phyloP scores from a whole-genome alignment of 2,329 filamentous ascomycete genomes.

The Herpotrichia juniperi region DNA sequence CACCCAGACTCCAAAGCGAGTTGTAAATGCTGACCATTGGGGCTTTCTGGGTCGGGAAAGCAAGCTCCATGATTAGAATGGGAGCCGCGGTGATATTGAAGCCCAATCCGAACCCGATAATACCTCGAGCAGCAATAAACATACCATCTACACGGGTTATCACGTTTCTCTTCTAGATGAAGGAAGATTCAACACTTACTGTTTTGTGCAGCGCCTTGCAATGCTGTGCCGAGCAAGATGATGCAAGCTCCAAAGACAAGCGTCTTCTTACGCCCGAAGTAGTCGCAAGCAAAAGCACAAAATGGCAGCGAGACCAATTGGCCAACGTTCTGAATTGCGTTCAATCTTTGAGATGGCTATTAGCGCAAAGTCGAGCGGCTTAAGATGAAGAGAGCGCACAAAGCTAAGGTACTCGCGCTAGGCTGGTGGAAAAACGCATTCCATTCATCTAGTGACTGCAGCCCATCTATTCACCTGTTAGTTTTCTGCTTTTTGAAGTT shows the following conservation, averaged over 20 bases:
- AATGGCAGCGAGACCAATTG: constrained; percentile 34
- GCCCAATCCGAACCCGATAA: constrained; percentile 68
- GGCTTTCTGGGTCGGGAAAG: constrained; percentile 68
- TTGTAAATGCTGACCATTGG: constrained; percentile 69
- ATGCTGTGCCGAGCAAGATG: constrained; percentile 46
- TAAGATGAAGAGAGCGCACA: neutral
- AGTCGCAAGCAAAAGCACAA: constrained; percentile 40
- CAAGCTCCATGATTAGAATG: constrained; percentile 66
- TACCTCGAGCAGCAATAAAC: constrained; percentile 62
- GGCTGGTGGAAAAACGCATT: constrained; percentile 8
- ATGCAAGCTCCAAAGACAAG: constrained; percentile 46
- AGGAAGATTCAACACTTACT: constrained; percentile 3
- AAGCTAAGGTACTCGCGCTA: constrained; percentile 3
- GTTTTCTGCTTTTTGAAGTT: neutral
- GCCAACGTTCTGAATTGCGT: constrained; percentile 32
- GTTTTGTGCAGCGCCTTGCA: constrained; percentile 14
- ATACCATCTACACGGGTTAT: constrained; percentile 28
- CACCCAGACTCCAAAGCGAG: constrained; percentile 66
- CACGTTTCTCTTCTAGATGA: neutral
- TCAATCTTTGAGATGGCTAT: constrained; percentile 7
- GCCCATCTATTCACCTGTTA: neutral
- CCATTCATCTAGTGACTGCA: constrained; percentile 13
- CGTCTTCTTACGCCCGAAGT: constrained; percentile 43
- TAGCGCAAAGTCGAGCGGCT: neutral
- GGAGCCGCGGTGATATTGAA: constrained; percentile 66